These are phyloP conservation scores for Gynostemma pentaphyllum DNA, from an alignment of 306 rosid genomes.

Conservation along the genomic window DNA sequence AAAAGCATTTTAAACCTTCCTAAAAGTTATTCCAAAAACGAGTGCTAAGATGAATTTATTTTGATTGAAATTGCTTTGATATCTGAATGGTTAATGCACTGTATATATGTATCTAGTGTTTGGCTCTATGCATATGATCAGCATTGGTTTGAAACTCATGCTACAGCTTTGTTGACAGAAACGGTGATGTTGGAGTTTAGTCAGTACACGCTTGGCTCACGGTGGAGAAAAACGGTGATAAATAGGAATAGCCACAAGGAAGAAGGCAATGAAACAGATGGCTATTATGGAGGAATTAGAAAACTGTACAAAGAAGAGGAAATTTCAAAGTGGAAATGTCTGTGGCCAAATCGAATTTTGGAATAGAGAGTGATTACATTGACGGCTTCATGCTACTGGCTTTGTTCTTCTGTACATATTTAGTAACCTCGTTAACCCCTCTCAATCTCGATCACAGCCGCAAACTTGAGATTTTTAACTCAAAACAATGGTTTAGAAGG, in stretches of 20 bases:
- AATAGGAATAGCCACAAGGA: conserved; percentile 54
- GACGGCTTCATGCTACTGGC: not conserved
- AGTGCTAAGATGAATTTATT: too few relatives aligned
- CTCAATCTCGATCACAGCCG: too few relatives aligned
- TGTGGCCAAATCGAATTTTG: conserved; percentile 50
- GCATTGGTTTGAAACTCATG: not conserved
- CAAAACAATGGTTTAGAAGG: too few relatives aligned
- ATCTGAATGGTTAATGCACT: not conserved
- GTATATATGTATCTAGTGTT: not conserved
- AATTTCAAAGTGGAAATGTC: conserved; percentile 54
- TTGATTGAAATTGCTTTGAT: not conserved
- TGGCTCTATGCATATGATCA: not conserved
- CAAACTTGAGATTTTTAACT: too few relatives aligned
- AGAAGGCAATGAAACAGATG: conserved; percentile 74
- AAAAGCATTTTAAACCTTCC: too few relatives aligned
- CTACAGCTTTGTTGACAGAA: conserved; percentile 29
- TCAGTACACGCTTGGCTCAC: conserved; percentile 60
- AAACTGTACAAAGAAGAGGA: conserved; percentile 54
- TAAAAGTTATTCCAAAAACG: too few relatives aligned
- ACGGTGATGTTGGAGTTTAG: conserved; percentile 63
- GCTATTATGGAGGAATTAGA: conserved; percentile 83
- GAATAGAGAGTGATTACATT: conserved; percentile 18
- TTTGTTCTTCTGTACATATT: not conserved
- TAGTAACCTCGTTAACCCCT: not conserved
- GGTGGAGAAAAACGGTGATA: conserved; percentile 64